These are phyloP conservation scores for Ascochyta lentis DNA, from an alignment of 2,329 filamentous ascomycete species.

Conservation along the genomic window DNA sequence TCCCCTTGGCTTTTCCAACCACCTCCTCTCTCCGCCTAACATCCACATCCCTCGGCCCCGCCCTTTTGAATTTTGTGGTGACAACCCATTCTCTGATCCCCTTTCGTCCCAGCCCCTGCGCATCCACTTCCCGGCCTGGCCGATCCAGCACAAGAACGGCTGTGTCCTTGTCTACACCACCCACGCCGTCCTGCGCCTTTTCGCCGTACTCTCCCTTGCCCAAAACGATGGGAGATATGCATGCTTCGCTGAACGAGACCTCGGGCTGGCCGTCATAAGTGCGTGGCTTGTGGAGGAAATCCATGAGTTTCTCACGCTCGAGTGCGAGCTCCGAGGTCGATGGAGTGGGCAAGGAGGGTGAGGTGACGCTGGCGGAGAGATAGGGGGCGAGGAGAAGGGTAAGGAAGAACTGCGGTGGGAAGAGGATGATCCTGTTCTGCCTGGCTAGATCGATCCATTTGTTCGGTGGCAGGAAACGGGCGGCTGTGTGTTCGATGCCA, in stretches of 20 bases:
- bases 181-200: conserved; percentile 36
- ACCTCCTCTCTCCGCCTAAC: conserved; percentile 55
- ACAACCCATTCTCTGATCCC: conserved; percentile 64
- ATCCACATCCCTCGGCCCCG: conserved; percentile 63
- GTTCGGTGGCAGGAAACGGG: conserved; percentile 74
- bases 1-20: conserved; percentile 44
- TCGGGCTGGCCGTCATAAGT: conserved; percentile 36
- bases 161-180: conserved; percentile 55
- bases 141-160: conserved; percentile 61
- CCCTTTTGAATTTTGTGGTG: conserved; percentile 62
- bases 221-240: conserved; percentile 50
- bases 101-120: conserved; percentile 54
- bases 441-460: conserved; percentile 73
- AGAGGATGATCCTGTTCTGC: conserved; percentile 76
- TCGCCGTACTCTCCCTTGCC: conserved; percentile 48
- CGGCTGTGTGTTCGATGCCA: conserved; percentile 73
- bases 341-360: conserved; percentile 31
- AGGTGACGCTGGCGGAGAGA: conserved; percentile 50
- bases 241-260: conserved; percentile 53
- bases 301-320: conserved; percentile 43
- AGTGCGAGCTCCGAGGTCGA: conserved; percentile 50
- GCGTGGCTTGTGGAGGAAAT: conserved; percentile 62
- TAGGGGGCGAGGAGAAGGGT: conserved; percentile 65
- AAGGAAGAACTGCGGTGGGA: conserved; percentile 87
- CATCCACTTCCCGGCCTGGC: conserved; percentile 63